These are phyloP conservation scores for Erysimum cheiranthoides DNA, from an alignment of 345 rosid genomes.

Conservation along the genomic window DNA sequence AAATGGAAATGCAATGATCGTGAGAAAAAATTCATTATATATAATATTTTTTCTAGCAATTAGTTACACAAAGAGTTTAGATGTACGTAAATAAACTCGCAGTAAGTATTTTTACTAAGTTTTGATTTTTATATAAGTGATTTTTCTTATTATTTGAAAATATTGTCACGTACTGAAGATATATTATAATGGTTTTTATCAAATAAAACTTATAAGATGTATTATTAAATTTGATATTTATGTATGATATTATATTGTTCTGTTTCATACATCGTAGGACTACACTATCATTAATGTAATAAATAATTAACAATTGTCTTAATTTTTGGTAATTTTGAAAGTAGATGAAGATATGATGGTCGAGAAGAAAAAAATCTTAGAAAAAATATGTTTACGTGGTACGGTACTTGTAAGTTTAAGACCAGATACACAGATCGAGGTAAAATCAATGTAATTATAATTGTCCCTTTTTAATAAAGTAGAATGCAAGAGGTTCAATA, in stretches of 20 bases:
- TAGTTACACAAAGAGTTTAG: neutral
- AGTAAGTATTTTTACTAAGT: neutral
- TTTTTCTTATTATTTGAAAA: neutral
- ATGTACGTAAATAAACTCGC: neutral
- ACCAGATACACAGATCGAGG: slow-evolving; percentile 56
- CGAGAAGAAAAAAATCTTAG: neutral
- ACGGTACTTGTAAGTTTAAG: slow-evolving; percentile 54
- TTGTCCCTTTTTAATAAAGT: neutral
- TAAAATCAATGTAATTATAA: neutral
- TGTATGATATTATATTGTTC: neutral
- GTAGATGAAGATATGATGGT: slow-evolving; percentile 33
- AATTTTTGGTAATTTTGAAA: neutral
- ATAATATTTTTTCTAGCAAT: neutral
- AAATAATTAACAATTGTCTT: neutral
- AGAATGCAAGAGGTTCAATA: neutral
- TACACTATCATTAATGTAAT: neutral
- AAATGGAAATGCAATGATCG: neutral
- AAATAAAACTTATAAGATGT: neutral
- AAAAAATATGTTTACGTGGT: neutral
- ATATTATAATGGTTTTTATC: neutral
- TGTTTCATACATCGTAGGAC: neutral
- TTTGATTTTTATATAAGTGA: neutral
- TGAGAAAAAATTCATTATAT: neutral
- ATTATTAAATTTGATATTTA: neutral
- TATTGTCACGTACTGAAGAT: too few species aligned